phyloP scores from a whole-genome alignment of 306 rosid species.

The Fragaria vesca region DNA sequence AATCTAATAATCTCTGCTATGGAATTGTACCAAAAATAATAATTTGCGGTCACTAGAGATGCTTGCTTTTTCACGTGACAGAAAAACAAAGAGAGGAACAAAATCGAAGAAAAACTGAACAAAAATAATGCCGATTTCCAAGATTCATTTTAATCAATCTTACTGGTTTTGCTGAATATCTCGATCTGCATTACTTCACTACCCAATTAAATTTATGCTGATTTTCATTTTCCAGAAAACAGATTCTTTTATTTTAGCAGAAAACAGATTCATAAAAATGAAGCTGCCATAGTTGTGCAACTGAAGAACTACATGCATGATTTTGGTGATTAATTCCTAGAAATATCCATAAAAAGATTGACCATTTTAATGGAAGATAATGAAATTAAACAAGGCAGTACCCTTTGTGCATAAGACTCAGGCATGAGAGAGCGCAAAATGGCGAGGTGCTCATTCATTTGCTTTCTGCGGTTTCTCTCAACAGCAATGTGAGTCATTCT shows the following conservation, averaged over 20 bases:
- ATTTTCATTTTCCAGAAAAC: neutral
- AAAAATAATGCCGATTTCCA: neutral
- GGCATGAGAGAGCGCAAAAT: constrained; percentile 92
- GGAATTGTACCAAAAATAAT: neutral
- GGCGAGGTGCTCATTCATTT: constrained; percentile 88
- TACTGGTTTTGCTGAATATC: neutral
- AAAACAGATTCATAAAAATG: neutral
- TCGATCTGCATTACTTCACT: neutral
- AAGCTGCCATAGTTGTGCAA: neutral
- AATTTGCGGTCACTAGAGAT: neutral
- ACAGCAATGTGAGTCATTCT: constrained; percentile 95
- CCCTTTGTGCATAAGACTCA: constrained; percentile 86
- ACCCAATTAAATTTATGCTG: neutral
- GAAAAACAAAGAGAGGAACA: neutral
- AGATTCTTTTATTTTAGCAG: neutral
- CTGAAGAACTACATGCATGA: neutral
- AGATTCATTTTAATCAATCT: neutral
- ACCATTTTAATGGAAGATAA: neutral
- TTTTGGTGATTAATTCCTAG: neutral
- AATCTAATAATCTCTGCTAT: neutral
- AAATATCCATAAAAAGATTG: neutral
- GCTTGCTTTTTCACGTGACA: neutral
- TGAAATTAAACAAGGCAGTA: constrained; percentile 24
- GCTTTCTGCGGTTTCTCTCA: constrained; percentile 86
- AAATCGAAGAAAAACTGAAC: neutral